Evolutionary conservation across 495 filamentous ascomycete species (phyloP).

Genomic region (Aspergillus asperescens): DNA sequence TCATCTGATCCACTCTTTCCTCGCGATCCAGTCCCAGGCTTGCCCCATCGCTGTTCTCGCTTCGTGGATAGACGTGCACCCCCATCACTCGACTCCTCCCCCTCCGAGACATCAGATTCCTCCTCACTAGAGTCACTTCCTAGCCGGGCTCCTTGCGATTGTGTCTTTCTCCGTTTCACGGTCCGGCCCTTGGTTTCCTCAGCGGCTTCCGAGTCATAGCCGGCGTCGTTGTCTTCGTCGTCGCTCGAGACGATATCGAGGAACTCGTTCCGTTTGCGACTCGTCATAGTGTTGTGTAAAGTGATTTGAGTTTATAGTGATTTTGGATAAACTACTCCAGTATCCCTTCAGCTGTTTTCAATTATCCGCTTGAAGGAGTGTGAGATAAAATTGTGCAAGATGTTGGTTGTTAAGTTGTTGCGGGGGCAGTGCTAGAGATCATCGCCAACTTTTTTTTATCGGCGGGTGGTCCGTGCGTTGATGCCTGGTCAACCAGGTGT

Average conservation of each 20-base stretch:
- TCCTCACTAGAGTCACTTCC: slow-evolving; percentile 11
- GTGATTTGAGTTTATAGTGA: not conserved
- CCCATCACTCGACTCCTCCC: slow-evolving; percentile 19
- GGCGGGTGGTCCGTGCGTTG: slow-evolving; percentile 17
- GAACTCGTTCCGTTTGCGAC: slow-evolving; percentile 69
- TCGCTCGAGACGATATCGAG: slow-evolving; percentile 65
- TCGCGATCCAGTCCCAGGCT: not conserved
- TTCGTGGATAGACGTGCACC: not conserved
- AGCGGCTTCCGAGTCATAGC: slow-evolving; percentile 65
- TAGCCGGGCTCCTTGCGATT: slow-evolving; percentile 27
- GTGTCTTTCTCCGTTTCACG: slow-evolving; percentile 57
- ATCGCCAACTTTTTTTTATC: slow-evolving; percentile 18
- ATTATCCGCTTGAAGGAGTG: too few relatives aligned
- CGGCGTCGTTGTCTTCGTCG: slow-evolving; percentile 52
- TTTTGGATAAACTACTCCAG: not conserved
- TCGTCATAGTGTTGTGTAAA: slow-evolving; percentile 45
- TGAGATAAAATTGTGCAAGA: slow-evolving; percentile 5
- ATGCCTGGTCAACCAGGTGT: slow-evolving; percentile 9
- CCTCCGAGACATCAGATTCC: slow-evolving; percentile 16
- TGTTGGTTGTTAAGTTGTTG: not conserved
- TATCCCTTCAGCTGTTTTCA: too few relatives aligned
- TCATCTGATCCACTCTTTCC: slow-evolving; percentile 13
- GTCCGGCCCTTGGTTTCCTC: slow-evolving; percentile 57
- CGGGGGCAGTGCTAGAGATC: too few relatives aligned
- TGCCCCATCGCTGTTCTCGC: not conserved